phyloP scores from a whole-genome alignment of 352 stramenopile genomes.

The Peronospora farinosa region DNA sequence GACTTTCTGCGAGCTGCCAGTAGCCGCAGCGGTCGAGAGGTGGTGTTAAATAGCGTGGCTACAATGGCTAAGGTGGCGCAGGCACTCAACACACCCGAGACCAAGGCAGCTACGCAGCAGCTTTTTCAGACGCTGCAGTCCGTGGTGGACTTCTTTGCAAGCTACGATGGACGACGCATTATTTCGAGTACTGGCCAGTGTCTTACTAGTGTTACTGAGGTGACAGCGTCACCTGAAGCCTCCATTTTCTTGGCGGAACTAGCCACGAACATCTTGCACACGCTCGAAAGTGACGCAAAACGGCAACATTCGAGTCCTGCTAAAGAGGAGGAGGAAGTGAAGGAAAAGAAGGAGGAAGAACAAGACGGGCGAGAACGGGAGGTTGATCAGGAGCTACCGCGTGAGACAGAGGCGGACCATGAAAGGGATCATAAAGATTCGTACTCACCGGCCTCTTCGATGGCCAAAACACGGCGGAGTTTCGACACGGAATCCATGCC shows the following conservation, averaged over 20 bases:
- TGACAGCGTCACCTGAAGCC: slow-evolving; percentile 59
- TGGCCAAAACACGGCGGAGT: slow-evolving; percentile 39
- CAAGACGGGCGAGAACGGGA: slow-evolving; percentile 19
- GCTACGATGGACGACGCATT: slow-evolving; percentile 43
- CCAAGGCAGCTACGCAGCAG: slow-evolving; percentile 55
- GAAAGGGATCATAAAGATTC: slow-evolving; percentile 24
- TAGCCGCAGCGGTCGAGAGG: slow-evolving; percentile 47
- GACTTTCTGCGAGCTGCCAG: slow-evolving; percentile 45
- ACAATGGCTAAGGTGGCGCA: slow-evolving; percentile 58
- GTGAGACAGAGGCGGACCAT: slow-evolving; percentile 5
- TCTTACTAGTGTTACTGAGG: slow-evolving; percentile 40
- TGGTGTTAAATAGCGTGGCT: slow-evolving; percentile 58
- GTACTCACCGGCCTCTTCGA: slow-evolving; percentile 38
- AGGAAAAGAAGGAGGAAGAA: slow-evolving; percentile 5
- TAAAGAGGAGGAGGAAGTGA: slow-evolving; percentile 5
- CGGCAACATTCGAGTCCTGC: slow-evolving; percentile 24
- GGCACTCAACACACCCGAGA: slow-evolving; percentile 68
- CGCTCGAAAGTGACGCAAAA: slow-evolving; percentile 49
- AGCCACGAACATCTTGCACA: slow-evolving; percentile 67
- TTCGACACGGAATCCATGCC: slow-evolving; percentile 54
- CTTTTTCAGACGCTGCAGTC: slow-evolving; percentile 59
- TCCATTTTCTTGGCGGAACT: slow-evolving; percentile 73
- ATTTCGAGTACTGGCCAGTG: slow-evolving; percentile 53
- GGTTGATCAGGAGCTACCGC: slow-evolving; percentile 1
- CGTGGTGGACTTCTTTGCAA: slow-evolving; percentile 71